Conservation (phyloP, 2,329 filamentous ascomycete species). For the Alternaria atra region DNA sequence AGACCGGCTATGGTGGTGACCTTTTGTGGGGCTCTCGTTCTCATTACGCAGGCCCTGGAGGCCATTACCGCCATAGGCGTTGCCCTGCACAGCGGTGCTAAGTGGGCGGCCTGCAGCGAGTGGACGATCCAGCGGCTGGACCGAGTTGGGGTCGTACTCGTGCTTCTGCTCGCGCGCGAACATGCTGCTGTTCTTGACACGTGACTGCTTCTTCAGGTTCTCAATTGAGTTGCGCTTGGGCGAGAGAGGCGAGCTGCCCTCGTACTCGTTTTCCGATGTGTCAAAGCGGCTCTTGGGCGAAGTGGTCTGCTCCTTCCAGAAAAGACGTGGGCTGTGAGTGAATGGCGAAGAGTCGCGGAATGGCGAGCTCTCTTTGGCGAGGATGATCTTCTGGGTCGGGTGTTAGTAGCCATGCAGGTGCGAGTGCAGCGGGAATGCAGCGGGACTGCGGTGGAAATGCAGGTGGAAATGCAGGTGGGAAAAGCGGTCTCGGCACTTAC, state of each 20-base stretch:
- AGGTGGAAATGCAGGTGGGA: background rate
- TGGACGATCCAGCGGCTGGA: constrained; percentile 82
- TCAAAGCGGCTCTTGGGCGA: constrained; percentile 69
- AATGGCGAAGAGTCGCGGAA: constrained; percentile 80
- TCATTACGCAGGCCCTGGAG: constrained; percentile 56
- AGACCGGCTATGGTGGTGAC: constrained; percentile 54
- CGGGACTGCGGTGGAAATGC: background rate
- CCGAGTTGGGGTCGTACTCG: constrained; percentile 85
- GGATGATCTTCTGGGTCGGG: constrained; percentile 68
- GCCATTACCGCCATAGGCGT: constrained; percentile 70
- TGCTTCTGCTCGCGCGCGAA: constrained; percentile 91
- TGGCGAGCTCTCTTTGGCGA: constrained; percentile 79
- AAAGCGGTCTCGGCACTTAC: constrained; percentile 55
- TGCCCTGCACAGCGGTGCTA: constrained; percentile 71
- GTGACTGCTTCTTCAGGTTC: constrained; percentile 90
- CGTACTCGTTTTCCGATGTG: constrained; percentile 69
- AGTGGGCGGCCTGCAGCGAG: constrained; percentile 70
- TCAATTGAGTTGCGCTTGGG: constrained; percentile 90
- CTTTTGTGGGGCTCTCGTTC: constrained; percentile 35
- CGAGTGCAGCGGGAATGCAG: constrained; percentile 8
- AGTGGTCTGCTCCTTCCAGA: constrained; percentile 82
- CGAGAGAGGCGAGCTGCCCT: constrained; percentile 70
- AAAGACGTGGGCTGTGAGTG: constrained; percentile 79
- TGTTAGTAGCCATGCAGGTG: constrained; percentile 35
- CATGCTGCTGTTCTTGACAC: constrained; percentile 98